Base-by-base conservation (phyloP, 129 eudicot species). In the Oenanthe sinensis region DNA sequence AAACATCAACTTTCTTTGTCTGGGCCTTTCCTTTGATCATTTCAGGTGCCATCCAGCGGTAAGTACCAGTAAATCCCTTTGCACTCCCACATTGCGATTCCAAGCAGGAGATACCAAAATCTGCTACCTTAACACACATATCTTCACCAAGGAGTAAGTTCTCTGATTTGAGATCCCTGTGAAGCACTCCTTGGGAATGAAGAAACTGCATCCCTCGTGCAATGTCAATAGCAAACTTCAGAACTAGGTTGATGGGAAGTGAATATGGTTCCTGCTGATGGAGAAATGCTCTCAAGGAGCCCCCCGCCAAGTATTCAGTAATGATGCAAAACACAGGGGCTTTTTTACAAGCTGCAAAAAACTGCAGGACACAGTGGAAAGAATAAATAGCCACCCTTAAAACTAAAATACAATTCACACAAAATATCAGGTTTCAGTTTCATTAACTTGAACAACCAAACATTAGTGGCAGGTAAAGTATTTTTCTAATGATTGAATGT, bases 31-130 rank as follows among this genome's bases (percentile, higher is more conserved):
- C 99, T 82, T 82, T 96, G 13, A 96, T 96, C 99, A 96, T 96
- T 83, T 96, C 99, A 0, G 99, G 99, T 45, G 99, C 99, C 99
- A 96, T 96, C 99, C 99, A 96, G 19, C 99, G 96, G 73, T 96
- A 96, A 15, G 99, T 96, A 39, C 99, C 97, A 1, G 99, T 92
- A 83, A 96, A 96, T 75, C 99, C 99, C 79, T 96, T 96, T 28
- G 92, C 89, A 79, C 90, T 89, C 28, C 99, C 96, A 49, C 96
- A 90, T 77, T 96, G 96, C 47, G 97, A 90, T 85, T 96, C 99
- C 82, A 92, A 90, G 81, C 99, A 96, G 4, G 99, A 96, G 76
- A 96, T 96, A 8, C 99, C 99, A 63, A 96, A 96, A 86, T 96
- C 99, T 22, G 99, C 99, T 28, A 96, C 97, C 83, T 96, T 96